Evolutionary conservation across 2,329 filamentous ascomycete genomes (phyloP).

Genomic region (Cylindrodendrum hubeiense): DNA sequence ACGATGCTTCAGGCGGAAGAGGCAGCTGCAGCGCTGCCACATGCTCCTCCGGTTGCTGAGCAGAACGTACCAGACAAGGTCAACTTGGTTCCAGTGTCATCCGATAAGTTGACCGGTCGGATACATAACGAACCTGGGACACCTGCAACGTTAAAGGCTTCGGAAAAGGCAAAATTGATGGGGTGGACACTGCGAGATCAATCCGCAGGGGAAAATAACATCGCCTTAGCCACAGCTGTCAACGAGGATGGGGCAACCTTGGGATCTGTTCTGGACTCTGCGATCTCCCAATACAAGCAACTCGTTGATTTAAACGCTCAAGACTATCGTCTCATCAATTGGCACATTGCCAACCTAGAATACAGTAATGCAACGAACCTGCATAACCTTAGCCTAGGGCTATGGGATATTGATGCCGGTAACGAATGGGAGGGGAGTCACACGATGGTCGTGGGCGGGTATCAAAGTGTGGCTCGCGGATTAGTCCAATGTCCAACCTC

Average conservation of each 20-base stretch:
- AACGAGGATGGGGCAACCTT: constrained; percentile 77
- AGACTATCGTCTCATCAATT: constrained; percentile 92
- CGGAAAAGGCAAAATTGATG: constrained; percentile 81
- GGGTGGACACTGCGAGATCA: constrained; percentile 83
- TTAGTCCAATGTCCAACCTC: constrained; percentile 81
- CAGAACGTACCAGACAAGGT: constrained; percentile 65
- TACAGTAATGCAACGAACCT: constrained; percentile 96
- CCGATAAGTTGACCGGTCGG: constrained; percentile 78
- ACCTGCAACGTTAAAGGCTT: constrained; percentile 77
- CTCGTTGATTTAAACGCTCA: constrained; percentile 86
- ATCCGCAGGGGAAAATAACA: constrained; percentile 71
- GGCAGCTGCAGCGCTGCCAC: constrained; percentile 71
- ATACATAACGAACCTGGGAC: constrained; percentile 79
- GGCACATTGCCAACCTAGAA: constrained; percentile 98
- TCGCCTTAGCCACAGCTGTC: constrained; percentile 78
- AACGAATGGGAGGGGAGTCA: constrained; percentile 98
- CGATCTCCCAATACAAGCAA: constrained; percentile 87
- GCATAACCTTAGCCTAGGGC: constrained; percentile 85
- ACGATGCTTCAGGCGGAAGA: constrained; percentile 81
- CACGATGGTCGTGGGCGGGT: constrained; percentile 92
- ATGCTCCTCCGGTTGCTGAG: constrained; percentile 65
- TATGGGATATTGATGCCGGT: constrained; percentile 97
- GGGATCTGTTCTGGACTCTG: constrained; percentile 91
- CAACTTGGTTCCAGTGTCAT: constrained; percentile 72
- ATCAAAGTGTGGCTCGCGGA: constrained; percentile 92